Evolutionary conservation across 768 basidiomycete genomes (phyloP).

Genomic region (Peribolospora baueri): DNA sequence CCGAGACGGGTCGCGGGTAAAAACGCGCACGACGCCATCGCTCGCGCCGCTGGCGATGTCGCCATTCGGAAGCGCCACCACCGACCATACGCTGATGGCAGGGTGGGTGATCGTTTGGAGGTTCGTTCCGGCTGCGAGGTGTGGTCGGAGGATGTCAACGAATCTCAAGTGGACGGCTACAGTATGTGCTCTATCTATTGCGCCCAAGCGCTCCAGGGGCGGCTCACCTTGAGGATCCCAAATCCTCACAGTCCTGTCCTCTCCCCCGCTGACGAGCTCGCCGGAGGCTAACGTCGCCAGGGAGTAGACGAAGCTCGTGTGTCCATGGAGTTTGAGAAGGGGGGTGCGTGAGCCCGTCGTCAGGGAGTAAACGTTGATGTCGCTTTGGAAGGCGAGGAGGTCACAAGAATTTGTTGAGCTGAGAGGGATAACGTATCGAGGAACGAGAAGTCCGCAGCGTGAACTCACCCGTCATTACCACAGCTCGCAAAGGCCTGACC

Average conservation of each 20-base stretch:
- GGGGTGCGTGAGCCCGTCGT: constrained; percentile 39
- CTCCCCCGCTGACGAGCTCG: constrained; percentile 58
- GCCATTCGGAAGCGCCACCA: constrained; percentile 61
- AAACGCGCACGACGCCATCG: constrained; percentile 66
- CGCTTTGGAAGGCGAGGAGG: constrained; percentile 26
- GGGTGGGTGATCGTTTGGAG: constrained; percentile 74
- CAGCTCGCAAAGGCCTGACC: constrained; percentile 64
- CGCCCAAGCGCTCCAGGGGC: not conserved
- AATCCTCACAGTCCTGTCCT: constrained; percentile 74
- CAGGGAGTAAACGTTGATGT: constrained; percentile 68
- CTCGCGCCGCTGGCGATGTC: constrained; percentile 84
- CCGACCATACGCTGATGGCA: constrained; percentile 74
- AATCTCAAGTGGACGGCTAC: not conserved
- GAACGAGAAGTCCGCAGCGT: not conserved
- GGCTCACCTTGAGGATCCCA: constrained; percentile 41
- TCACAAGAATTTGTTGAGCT: not conserved
- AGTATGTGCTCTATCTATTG: not conserved
- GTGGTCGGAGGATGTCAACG: too few species aligned
- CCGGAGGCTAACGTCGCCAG: constrained; percentile 46
- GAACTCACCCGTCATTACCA: constrained; percentile 62
- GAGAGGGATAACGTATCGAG: not conserved
- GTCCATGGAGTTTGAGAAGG: constrained; percentile 60
- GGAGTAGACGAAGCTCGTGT: constrained; percentile 91
- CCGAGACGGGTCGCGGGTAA: constrained; percentile 40
- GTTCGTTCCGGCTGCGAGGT: constrained; percentile 49